These are phyloP conservation scores for Cenchrus americanus DNA, from an alignment of 176 grass and related monocot genomes.

Conservation along the genomic window DNA sequence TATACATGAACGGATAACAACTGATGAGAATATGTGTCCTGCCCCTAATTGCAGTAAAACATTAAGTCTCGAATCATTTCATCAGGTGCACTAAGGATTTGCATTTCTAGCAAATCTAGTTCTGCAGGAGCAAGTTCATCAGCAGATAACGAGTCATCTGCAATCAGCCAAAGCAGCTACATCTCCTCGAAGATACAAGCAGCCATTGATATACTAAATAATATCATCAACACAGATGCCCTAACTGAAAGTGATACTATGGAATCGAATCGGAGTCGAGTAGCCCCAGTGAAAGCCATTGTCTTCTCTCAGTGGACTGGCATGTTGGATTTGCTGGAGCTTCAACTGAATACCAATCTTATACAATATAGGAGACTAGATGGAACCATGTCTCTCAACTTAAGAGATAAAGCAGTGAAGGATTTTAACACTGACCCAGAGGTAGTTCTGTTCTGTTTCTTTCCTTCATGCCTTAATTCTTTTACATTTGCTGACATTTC, in stretches of 20 bases:
- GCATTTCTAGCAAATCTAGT: conserved; percentile 57
- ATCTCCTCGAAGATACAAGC: conserved; percentile 91
- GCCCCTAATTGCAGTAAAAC: conserved; percentile 60
- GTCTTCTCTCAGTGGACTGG: conserved; percentile 99
- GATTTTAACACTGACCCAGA: conserved; percentile 97
- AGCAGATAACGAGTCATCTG: conserved; percentile 55
- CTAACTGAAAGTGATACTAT: conserved; percentile 52
- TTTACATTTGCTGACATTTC: conserved; percentile 23
- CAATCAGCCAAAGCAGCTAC: conserved; percentile 72
- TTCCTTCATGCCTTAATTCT: conserved; percentile 12
- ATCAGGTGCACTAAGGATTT: conserved; percentile 69
- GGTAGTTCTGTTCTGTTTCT: conserved; percentile 46
- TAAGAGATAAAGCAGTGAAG: conserved; percentile 82
- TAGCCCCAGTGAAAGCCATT: conserved; percentile 81
- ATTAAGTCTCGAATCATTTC: conserved; percentile 70
- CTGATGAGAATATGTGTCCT: conserved; percentile 85
- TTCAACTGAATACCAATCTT: conserved; percentile 74
- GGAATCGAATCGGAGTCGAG: conserved; percentile 46
- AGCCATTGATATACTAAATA: conserved; percentile 73
- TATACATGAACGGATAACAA: conserved; percentile 76
- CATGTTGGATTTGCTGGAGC: conserved; percentile 91
- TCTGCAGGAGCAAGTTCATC: conserved; percentile 58
- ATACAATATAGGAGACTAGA: conserved; percentile 98
- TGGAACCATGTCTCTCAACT: conserved; percentile 87
- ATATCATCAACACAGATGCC: conserved; percentile 51